Evolutionary conservation across 176 grass and related monocot genomes (phyloP).

Genomic region (Stipa capillata): DNA sequence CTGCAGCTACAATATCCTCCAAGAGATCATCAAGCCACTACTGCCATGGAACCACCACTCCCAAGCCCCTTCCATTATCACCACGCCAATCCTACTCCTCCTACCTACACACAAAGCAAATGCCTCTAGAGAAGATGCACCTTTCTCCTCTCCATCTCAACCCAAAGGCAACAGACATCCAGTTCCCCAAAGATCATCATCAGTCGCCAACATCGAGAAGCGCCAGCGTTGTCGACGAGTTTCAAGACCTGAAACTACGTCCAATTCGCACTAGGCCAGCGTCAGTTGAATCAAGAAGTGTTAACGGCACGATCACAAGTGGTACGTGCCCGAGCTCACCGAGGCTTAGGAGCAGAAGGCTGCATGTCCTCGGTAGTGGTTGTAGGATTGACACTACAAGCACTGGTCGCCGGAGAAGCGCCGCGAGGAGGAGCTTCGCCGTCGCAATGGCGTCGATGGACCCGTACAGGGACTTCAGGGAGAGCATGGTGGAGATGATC

Average conservation of each 20-base stretch:
- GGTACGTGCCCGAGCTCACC: conserved; percentile 26
- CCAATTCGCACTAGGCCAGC: conserved; percentile 39
- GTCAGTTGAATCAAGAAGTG: neutral
- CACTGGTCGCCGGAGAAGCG: neutral
- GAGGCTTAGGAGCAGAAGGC: conserved; percentile 29
- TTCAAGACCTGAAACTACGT: conserved; percentile 19
- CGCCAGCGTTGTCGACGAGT: neutral
- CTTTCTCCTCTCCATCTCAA: conserved; percentile 6
- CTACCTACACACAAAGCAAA: conserved; percentile 25
- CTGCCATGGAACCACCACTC: conserved; percentile 27
- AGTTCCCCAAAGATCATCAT: neutral
- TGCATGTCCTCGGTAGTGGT: neutral
- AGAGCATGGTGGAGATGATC: conserved; percentile 78
- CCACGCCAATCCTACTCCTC: conserved; percentile 21
- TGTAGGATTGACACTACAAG: neutral
- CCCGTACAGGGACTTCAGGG: conserved; percentile 52
- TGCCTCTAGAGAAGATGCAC: neutral
- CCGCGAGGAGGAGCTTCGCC: conserved; percentile 1
- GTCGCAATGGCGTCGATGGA: conserved; percentile 44
- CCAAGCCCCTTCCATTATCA: conserved; percentile 15
- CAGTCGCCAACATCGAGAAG: neutral
- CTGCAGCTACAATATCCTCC: neutral
- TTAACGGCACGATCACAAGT: neutral
- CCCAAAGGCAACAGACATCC: conserved; percentile 12
- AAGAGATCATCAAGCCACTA: conserved; percentile 20